Evolutionary conservation across 768 basidiomycete genomes (phyloP), one percentile per base, ranked within the genome.

Genomic region (Boletus rufocinnamomeus): DNA sequence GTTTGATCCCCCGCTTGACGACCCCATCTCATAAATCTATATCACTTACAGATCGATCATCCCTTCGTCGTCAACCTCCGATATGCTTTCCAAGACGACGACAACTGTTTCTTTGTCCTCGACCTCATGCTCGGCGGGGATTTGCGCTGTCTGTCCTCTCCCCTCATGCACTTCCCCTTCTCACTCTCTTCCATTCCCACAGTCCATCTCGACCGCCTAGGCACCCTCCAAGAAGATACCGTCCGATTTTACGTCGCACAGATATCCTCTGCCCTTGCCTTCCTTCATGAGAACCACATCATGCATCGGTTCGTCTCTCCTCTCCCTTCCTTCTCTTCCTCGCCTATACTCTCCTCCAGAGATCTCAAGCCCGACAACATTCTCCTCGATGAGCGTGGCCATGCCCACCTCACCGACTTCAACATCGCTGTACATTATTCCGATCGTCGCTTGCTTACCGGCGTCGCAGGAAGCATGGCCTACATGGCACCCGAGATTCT

Each of bases 291-390:
- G 56, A 92, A 89, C 74, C 85, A 83, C 58, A 99, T 99, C 61
- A 96, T 98, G 76, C 96, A 99, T 75, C 88, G 96, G 95, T 96
- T 56, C 52, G 87, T 74, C 16, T 13, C 16, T 30, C 41, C n/a
- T 28, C 17, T 21, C 17, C 25, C 11, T 16, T 27, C 1, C 10
- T 13, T 8, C 32, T 13, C 1, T 32, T 13, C 10, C 6, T 28
- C 32, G 2, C n/a, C 19, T 51, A 49, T 17, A 53, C 25, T 21
- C 40, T 43, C 45, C 9, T 47, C 21, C 40, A 96, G 95, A 27
- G 96, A 98, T 73, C 76, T 99, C 67, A 99, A 98, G 74, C 96
- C 96, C 3, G 96, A 98, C 75, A 98, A 98, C 72, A 94, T 99
- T 63, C 85, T 99, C 19, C 85, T 98, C 19, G 96, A 99, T 72